Conservation (phyloP, 2,329 filamentous ascomycete genomes). For the Pseudomassariella vexata region DNA sequence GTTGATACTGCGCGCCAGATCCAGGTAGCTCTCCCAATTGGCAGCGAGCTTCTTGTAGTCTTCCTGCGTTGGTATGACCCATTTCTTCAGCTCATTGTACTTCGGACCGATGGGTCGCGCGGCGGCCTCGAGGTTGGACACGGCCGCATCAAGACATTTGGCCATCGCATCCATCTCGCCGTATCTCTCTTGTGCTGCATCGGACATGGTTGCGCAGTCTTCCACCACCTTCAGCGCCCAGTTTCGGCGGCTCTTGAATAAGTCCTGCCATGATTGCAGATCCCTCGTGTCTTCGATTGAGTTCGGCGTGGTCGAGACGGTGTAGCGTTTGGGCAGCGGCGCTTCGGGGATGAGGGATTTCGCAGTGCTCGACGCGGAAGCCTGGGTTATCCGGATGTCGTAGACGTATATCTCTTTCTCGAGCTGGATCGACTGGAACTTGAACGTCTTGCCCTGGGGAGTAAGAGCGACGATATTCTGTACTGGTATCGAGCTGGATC, state of each 20-base stretch:
- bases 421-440: constrained; percentile 69
- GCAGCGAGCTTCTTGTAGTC: constrained; percentile 61
- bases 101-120: constrained; percentile 67
- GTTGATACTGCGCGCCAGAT: constrained; percentile 57
- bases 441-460: constrained; percentile 75
- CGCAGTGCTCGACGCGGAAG: constrained; percentile 39
- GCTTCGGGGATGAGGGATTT: constrained; percentile 41
- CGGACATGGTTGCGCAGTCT: constrained; percentile 62
- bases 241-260: constrained; percentile 73
- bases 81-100: constrained; percentile 63
- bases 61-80: constrained; percentile 60
- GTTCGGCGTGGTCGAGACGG: constrained; percentile 68
- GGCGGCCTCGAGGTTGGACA: constrained; percentile 76
- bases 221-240: constrained; percentile 73
- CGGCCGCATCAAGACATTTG: constrained; percentile 75
- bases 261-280: constrained; percentile 78
- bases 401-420: constrained; percentile 94
- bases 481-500: constrained; percentile 65
- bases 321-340: constrained; percentile 48
- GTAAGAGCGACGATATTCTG: constrained; percentile 86
- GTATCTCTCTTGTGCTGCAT: constrained; percentile 58
- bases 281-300: constrained; percentile 74
- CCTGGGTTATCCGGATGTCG: constrained; percentile 69
- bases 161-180: constrained; percentile 71
- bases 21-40: constrained; percentile 64